Base-by-base conservation (phyloP, 2,329 filamentous ascomycete genomes). In the Fusarium continuum region DNA sequence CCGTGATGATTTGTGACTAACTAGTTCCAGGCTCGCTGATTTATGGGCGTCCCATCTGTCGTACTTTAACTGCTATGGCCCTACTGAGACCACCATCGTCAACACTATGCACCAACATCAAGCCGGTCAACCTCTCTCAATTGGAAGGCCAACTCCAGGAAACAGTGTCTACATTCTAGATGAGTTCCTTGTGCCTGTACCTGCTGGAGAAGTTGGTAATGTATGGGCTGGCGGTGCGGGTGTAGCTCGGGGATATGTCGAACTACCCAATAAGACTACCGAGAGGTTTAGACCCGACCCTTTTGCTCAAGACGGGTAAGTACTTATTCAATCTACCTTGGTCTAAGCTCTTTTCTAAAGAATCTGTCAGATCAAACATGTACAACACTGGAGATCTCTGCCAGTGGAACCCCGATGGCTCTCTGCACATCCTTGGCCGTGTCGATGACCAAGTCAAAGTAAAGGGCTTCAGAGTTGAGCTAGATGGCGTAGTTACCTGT, bases 381-480 rank as follows among this genome's bases (percentile, higher is more conserved):
- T 88, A 85, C 73, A 85, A 85, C 64, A 87, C 85, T 1, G 85
- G 85, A 3, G 85, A 88, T 61, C 76, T 87, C 8, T 83, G 82
- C 20, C 75, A 78, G 16, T 87, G 84, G 84, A 77, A 77, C 23
- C 64, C 76, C 0, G 79, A 85, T 53, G 85, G 85, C 6, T 78
- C 78, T 17, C 74, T 88, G 14, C 77, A 85, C n/a, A 83, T 82
- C 8, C 77, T 85, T 11, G 85, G 85, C 2, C 79, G 85, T 14
- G 77, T 77, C 10, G 85, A 88, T 54, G 84, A 87, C 56, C 85
- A 88, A 66, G 82, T 88, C 54, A 88, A 88, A 70, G 79, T 87
- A 64, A 85, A 86, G 71, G 79, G 85, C 2, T 87, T 87, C 70
- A 81, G 85, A n/a, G 82, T 88, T 19, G 85, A 88, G 69, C 80